A percentile compares a stretch with the other conserved stretches of the same genome.
These are phyloP conservation scores for Colletotrichum incanum DNA, from an alignment of 2,329 filamentous ascomycete species.

Conservation along the genomic window DNA sequence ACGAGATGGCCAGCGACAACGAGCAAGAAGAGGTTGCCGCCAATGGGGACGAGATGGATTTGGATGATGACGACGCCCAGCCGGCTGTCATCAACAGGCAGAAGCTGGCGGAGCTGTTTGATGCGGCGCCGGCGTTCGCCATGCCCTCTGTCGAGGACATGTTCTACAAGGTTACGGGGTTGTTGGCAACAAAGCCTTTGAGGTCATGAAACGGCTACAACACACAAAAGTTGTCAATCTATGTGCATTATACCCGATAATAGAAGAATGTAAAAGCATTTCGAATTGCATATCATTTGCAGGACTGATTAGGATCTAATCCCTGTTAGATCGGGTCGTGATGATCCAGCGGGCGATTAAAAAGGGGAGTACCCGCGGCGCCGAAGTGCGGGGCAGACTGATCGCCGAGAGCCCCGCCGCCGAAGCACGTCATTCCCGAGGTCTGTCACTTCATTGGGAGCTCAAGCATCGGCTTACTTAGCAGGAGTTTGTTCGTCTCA, in stretches of 20 bases:
- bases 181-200: conserved; percentile 73
- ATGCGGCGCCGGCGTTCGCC: conserved; percentile 77
- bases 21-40: conserved; percentile 56
- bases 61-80: conserved; percentile 66
- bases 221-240: conserved; percentile 28
- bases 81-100: conserved; percentile 77
- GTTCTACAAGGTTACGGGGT: conserved; percentile 79
- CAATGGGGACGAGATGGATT: conserved; percentile 62
- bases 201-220: conserved; percentile 45
- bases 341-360: neutral
- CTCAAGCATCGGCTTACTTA: conserved; percentile 14
- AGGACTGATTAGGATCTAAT: neutral
- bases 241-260: conserved; percentile 44
- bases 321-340: neutral
- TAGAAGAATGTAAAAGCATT: conserved; percentile 34
- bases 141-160: conserved; percentile 81
- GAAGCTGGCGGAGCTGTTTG: conserved; percentile 79
- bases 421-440: conserved; percentile 35
- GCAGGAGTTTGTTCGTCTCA: neutral
- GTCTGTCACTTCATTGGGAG: conserved; percentile 33
- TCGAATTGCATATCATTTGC: neutral
- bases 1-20: conserved; percentile 60
- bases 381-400: conserved; percentile 35
- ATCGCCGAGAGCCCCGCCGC: conserved; percentile 25
- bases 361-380: conserved; percentile 17